phyloP scores from a whole-genome alignment of 2,329 filamentous ascomycete genomes.

The Fusarium heterosporum region DNA sequence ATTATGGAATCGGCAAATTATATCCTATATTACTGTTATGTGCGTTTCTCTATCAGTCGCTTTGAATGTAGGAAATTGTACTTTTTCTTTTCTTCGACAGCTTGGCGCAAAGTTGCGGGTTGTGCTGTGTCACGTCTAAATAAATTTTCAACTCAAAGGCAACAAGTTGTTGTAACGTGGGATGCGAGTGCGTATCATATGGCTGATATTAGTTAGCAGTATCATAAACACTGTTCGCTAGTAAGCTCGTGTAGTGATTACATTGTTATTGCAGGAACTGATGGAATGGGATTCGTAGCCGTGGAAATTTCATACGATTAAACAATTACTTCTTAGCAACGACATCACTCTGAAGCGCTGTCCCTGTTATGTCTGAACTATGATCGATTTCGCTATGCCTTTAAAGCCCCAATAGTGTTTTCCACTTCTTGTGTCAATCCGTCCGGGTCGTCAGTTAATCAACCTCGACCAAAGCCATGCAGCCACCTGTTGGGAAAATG shows the following conservation, averaged over 20 bases:
- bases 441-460: constrained; percentile 9
- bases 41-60: not conserved
- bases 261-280: not conserved
- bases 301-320: constrained; percentile 25
- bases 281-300: not conserved
- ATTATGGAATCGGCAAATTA: constrained; percentile 22
- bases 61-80: not conserved
- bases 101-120: constrained; percentile 28
- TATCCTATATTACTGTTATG: constrained; percentile 3
- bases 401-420: constrained; percentile 6
- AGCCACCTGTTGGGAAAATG: constrained; percentile 9
- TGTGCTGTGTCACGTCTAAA: not conserved
- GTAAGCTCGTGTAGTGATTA: not conserved
- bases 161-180: not conserved
- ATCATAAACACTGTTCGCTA: no score
- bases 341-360: constrained; percentile 36
- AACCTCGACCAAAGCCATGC: constrained; percentile 35
- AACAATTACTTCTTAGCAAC: constrained; percentile 37
- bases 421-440: constrained; percentile 7
- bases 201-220: not conserved
- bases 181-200: not conserved
- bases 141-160: not conserved
- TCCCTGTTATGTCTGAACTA: constrained; percentile 17
- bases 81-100: not conserved
- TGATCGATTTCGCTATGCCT: constrained; percentile 11